Conservation (phyloP, 495 filamentous ascomycete species). For the Penicillium silybi region DNA sequence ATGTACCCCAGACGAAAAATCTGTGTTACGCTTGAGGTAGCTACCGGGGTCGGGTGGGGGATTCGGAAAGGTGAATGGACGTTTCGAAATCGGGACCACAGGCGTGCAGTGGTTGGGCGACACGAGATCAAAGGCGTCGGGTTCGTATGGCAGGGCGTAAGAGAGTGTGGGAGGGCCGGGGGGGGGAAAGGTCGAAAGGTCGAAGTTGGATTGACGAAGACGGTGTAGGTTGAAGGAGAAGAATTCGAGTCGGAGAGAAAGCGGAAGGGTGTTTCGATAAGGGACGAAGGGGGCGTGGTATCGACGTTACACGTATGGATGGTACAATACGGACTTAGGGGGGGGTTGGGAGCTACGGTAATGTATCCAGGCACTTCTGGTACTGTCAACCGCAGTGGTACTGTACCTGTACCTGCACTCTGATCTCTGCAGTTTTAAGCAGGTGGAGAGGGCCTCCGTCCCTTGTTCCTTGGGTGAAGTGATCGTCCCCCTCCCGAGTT, state of each 20-base stretch:
- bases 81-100: constrained; percentile 10
- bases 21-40: constrained; percentile 47
- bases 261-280: background rate
- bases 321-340: background rate
- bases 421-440: constrained; percentile 2
- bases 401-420: background rate
- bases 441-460: constrained; percentile 15
- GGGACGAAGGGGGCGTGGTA: background rate
- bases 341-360: background rate
- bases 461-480: constrained; percentile 16
- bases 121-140: background rate
- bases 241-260: background rate
- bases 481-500: constrained; percentile 18
- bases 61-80: constrained; percentile 12
- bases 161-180: background rate
- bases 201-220: background rate
- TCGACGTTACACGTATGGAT: background rate
- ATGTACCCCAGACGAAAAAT: constrained; percentile 40
- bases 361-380: background rate
- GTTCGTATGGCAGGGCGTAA: background rate
- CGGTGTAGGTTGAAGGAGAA: background rate
- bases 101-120: constrained; percentile 1
- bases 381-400: background rate
- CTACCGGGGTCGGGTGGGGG: constrained; percentile 28
- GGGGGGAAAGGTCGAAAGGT: background rate